These are phyloP conservation scores for Candida sonorensis DNA, from an alignment of 805 yeast species.

Conservation along the genomic window DNA sequence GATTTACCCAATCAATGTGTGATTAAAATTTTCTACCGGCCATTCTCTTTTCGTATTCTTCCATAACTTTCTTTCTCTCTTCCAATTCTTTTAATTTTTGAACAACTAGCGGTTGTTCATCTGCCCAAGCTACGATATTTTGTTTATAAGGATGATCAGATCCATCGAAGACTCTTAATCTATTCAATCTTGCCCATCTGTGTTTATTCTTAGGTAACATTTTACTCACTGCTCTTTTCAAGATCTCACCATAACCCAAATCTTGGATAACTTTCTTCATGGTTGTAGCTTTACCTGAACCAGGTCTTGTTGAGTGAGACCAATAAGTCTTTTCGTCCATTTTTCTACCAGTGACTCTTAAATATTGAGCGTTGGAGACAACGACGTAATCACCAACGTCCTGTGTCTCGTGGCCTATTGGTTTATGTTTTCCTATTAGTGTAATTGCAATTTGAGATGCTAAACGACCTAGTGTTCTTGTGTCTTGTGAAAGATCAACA, in stretches of 20 bases:
- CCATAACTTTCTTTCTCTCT: conserved; percentile 17
- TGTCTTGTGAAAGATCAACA: conserved; percentile 80
- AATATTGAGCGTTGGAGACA: conserved; percentile 81
- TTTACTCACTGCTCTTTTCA: conserved; percentile 84
- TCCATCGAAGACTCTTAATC: conserved; percentile 85
- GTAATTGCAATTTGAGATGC: conserved; percentile 86
- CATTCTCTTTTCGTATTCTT: conserved; percentile 21
- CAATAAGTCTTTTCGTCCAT: conserved; percentile 75
- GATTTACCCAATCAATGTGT: too few species aligned
- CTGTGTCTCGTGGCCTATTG: conserved; percentile 66
- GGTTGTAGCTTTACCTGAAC: conserved; percentile 74
- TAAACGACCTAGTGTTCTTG: conserved; percentile 83
- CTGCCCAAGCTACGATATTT: conserved; percentile 81
- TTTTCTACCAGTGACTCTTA: conserved; percentile 83
- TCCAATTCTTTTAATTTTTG: conserved; percentile 35
- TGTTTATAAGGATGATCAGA: conserved; percentile 79
- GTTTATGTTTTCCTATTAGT: conserved; percentile 96
- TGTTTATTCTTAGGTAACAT: conserved; percentile 93
- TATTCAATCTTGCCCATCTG: conserved; percentile 69
- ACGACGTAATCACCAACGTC: conserved; percentile 98
- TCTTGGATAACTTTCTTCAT: conserved; percentile 71
- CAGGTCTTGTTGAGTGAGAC: conserved; percentile 87
- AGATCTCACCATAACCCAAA: conserved; percentile 82
- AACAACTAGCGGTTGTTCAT: conserved; percentile 53
- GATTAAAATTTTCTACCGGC: conserved; percentile 18